phyloP scores from a whole-genome alignment of 345 rosid species.

The Sonneratia alba region DNA sequence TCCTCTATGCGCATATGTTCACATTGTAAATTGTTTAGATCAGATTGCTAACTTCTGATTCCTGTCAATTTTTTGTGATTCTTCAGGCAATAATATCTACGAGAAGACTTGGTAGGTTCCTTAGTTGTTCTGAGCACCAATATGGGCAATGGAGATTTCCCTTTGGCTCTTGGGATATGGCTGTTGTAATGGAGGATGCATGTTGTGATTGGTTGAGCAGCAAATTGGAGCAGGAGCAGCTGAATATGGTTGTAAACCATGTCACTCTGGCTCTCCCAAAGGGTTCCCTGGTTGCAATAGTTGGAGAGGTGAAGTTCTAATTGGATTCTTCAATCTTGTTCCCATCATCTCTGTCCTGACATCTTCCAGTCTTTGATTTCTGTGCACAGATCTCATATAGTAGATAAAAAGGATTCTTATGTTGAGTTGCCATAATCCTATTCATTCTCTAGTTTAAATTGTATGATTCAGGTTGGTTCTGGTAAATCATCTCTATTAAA shows the following conservation, averaged over 20 bases:
- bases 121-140: constrained; percentile 45
- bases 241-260: constrained; percentile 42
- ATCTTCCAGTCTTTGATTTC: neutral
- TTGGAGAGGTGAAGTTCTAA: constrained; percentile 63
- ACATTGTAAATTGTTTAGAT: constrained; percentile 6
- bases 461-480: constrained; percentile 69
- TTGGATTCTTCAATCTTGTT: constrained; percentile 1
- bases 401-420: neutral
- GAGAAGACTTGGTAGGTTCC: constrained; percentile 72
- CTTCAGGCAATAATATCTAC: constrained; percentile 76
- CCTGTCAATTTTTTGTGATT: neutral
- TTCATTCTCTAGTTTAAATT: constrained; percentile 8
- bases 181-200: constrained; percentile 50
- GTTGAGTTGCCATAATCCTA: neutral
- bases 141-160: constrained; percentile 14
- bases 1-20: constrained; percentile 4
- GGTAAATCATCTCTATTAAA: constrained; percentile 87
- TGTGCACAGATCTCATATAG: neutral
- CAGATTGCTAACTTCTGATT: neutral
- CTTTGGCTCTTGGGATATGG: constrained; percentile 23
- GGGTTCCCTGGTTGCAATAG: constrained; percentile 55
- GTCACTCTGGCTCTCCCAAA: constrained; percentile 50
- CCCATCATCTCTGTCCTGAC: neutral
- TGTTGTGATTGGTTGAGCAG: constrained; percentile 66
- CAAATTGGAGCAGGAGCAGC: constrained; percentile 25